phyloP scores from a whole-genome alignment of 495 filamentous ascomycete genomes.

The Xylaria flabelliformis region DNA sequence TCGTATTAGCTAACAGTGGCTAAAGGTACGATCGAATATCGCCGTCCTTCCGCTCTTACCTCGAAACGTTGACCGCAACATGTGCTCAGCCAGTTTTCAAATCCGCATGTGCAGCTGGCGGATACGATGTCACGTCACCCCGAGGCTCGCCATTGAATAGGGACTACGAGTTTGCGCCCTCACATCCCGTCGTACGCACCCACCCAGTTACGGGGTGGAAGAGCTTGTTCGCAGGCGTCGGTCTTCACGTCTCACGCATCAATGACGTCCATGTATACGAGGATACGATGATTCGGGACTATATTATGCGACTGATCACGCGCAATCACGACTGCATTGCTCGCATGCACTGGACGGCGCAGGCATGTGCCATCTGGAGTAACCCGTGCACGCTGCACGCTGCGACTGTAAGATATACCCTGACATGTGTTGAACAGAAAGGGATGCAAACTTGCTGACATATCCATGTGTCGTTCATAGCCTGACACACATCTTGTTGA shows the following conservation, averaged over 20 bases:
- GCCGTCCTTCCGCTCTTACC: slow-evolving; percentile 44
- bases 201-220: slow-evolving; percentile 60
- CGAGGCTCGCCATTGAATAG: slow-evolving; percentile 50
- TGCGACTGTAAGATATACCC: slow-evolving; percentile 41
- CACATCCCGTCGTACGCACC: slow-evolving; percentile 55
- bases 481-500: slow-evolving; percentile 52
- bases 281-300: slow-evolving; percentile 49
- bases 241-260: slow-evolving; percentile 49
- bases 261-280: slow-evolving; percentile 45
- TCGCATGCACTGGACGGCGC: slow-evolving; percentile 52
- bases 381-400: slow-evolving; percentile 50
- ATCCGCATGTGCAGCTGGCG: slow-evolving; percentile 43
- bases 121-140: slow-evolving; percentile 48
- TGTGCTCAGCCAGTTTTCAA: slow-evolving; percentile 52
- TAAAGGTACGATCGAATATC: slow-evolving; percentile 44
- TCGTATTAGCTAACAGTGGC: neutral
- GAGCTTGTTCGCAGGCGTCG: slow-evolving; percentile 51
- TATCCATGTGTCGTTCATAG: slow-evolving; percentile 27
- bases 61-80: slow-evolving; percentile 49
- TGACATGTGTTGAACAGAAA: neutral
- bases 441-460: neutral
- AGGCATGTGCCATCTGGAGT: slow-evolving; percentile 49
- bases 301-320: slow-evolving; percentile 50
- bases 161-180: slow-evolving; percentile 46
- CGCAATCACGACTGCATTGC: slow-evolving; percentile 51